These are phyloP conservation scores for Penicilliopsis zonata DNA, from an alignment of 495 filamentous ascomycete species.

Conservation along the genomic window DNA sequence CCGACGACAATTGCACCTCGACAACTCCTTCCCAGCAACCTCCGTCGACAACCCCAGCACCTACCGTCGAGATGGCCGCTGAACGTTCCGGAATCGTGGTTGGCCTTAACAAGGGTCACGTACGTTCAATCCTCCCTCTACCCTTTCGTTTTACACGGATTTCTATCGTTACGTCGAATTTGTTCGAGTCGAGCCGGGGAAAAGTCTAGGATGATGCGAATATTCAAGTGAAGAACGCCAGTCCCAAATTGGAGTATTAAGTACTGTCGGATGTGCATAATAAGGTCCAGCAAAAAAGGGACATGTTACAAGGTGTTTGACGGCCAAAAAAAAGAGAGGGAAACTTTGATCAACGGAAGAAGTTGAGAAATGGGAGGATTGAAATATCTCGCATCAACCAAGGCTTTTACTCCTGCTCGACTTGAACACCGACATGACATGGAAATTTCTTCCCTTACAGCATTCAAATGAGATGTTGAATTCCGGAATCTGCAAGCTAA, in stretches of 20 bases:
- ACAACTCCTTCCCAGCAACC: slow-evolving; percentile 29
- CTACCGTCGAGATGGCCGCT: slow-evolving; percentile 44
- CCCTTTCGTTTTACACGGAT: slow-evolving; percentile 6
- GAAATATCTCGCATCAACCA: background rate
- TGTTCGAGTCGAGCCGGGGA: background rate
- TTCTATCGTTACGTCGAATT: background rate
- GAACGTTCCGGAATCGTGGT: slow-evolving; percentile 65
- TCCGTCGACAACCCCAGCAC: slow-evolving; percentile 30
- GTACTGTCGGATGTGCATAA: no score
- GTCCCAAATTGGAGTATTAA: no score
- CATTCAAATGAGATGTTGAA: background rate
- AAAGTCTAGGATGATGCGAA: background rate
- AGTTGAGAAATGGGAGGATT: background rate
- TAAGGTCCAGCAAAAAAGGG: no score
- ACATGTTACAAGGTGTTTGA: no score
- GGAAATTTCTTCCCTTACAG: background rate
- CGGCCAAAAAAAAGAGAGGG: no score
- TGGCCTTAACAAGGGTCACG: slow-evolving; percentile 83
- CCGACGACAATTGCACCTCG: slow-evolving; percentile 17
- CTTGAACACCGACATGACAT: background rate
- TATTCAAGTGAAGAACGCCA: no score
- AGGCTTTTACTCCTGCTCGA: background rate
- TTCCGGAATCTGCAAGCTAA: slow-evolving; percentile 16
- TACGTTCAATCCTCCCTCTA: slow-evolving; percentile 36
- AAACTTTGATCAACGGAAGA: background rate